Evolutionary conservation across 805 yeast species (phyloP), one percentile per base, ranked within the genome.

Genomic region (Saturnispora dispora): DNA sequence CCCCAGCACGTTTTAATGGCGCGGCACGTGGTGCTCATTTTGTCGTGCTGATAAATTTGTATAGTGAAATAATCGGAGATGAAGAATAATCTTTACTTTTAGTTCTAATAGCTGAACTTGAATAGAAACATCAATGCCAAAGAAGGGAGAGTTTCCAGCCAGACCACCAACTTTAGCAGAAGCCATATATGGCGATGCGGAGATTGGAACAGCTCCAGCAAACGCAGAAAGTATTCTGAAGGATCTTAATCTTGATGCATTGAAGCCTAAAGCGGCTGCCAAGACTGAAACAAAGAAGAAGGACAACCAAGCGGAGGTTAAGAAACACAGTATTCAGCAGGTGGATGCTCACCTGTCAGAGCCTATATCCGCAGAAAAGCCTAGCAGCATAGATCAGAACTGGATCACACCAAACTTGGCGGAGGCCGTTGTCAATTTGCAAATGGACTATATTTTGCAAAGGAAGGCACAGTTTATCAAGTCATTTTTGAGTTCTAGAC

Each of bases 361-460:
- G 15, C 88, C 89, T 6, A 64, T 85, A 50, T 77, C 80, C 53
- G 65, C 60, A 0, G 68, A 72, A 35, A 74, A 73, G 0, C 76
- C 79, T 15, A 71, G 88, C 10, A 76, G 77, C 1, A 76, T 85
- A 37, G 68, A 65, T 45, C 69, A 79, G 36, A 59, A 76, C 0
- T 63, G 66, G 2, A 69, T 86, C 47, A 70, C 69, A 6, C 90
- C 90, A 1, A 78, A 76, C 30, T 71, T 73, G 40, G 71, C 83
- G 1, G 76, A 78, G 43, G 85, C 85, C 10, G 78, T 83, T 1
- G 60, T 82, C 50, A 81, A 78, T 52, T 65, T 85, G 53, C 79
- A 83, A 30, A 79, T 85, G 52, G 93, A 85, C 62, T 79, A 73
- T 56, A 68, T 78, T 51, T 61, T 75, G 23, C 72, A 69, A 55